phyloP scores from a whole-genome alignment of 305 asterid genomes.

The Fraxinus velutina region DNA sequence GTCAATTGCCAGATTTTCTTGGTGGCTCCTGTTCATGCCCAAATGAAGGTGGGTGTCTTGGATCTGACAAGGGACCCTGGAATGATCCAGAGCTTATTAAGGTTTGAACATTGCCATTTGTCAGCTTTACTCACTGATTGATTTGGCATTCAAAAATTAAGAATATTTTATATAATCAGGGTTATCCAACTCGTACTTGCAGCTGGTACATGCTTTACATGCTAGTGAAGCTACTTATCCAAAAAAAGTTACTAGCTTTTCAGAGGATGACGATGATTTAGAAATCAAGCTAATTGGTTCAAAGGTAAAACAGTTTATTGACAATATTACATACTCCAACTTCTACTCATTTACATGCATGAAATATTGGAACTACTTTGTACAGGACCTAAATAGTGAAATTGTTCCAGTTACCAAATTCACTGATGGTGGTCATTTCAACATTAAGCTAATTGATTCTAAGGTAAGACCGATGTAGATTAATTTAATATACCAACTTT shows the following conservation, averaged over 20 bases:
- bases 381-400: slow-evolving; percentile 39
- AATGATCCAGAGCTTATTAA: slow-evolving; percentile 72
- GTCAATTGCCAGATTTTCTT: slow-evolving; percentile 96
- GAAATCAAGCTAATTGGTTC: slow-evolving; percentile 47
- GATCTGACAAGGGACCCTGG: slow-evolving; percentile 94
- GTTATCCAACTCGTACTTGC: slow-evolving; percentile 42
- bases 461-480: slow-evolving; percentile 17
- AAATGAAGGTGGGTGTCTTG: slow-evolving; percentile 83
- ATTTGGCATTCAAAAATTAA: slow-evolving; percentile 5
- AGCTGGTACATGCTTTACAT: slow-evolving; percentile 69
- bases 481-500: slow-evolving; percentile 11
- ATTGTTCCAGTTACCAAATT: slow-evolving; percentile 31
- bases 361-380: slow-evolving; percentile 17
- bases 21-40: slow-evolving; percentile 92
- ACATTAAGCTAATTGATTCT: slow-evolving; percentile 41
- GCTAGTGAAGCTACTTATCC: slow-evolving; percentile 46
- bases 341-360: slow-evolving; percentile 17
- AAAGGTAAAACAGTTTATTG: slow-evolving; percentile 37
- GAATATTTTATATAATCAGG: slow-evolving; percentile 26
- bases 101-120: slow-evolving; percentile 43
- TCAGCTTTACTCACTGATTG: background rate
- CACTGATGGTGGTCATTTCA: slow-evolving; percentile 48
- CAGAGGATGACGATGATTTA: slow-evolving; percentile 49
- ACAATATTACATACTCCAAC: slow-evolving; percentile 3
- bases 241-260: slow-evolving; percentile 42